Evolutionary conservation across 1,139 yeast species (phyloP), one percentile per base, ranked within the genome.

Genomic region (Pichia sp.): DNA sequence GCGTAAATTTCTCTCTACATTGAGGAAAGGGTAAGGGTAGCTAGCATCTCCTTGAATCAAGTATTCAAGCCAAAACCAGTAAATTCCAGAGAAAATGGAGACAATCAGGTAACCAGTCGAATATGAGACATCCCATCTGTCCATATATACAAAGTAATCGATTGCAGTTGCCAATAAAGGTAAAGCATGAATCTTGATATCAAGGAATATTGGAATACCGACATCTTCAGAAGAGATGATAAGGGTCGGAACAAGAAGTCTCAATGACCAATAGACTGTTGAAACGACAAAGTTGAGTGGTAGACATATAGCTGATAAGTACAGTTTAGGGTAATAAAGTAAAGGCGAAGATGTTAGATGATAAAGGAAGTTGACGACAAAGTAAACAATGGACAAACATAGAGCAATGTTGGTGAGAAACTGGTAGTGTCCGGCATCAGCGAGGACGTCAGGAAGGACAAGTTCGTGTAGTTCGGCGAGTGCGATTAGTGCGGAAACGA

Each of bases 21-120:
- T 72, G 56, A 81, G 61, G 53, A 81, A 81, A 11, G 79, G 81
- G 54, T 81, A 81, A 0, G 91, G 91, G 52, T 74, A 80, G 22
- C 43, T 44, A 9, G 52, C 49, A 2, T 63, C 65, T 9, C 74
- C 82, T 43, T 71, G 73, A 25, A 81, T 64, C 46, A 79, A 58
- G 19, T 53, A 40, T 43, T 72, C 68, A 41, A 81, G 63, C 58
- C 69, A 68, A 35, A 61, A 54, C 74, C 83, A 80, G 56, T 81
- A 82, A 3, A 64, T 61, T 0, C 61, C 46, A 1, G 82, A 67
- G 28, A 78, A 55, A 0, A 52, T 35, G 1, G 63, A 49, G 26
- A 74, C 63, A 10, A 69, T 51, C 0, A 56, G 36, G 42, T 76
- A 63, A 0, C 78, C 80, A 0, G 61, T 64, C 38, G 47, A 56